Evolutionary conservation across 805 yeast species (phyloP), one percentile per base, ranked within the genome.

Genomic region (Kurtzmaniella fragi): DNA sequence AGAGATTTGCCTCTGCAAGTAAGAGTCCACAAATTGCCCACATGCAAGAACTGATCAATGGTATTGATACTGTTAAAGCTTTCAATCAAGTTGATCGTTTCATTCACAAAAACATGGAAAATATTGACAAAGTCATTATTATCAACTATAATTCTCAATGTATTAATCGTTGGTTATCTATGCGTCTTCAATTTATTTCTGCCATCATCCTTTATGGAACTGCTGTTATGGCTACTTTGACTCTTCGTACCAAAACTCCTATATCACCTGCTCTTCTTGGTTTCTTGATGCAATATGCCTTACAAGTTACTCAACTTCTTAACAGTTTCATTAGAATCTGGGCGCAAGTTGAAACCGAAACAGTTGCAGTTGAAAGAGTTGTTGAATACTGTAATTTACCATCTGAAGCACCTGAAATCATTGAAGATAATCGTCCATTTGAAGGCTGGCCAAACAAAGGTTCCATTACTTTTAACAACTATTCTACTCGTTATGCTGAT

Each of bases 401-500:
- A 25, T 59, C 73, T 3, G 82, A 73, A 53, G 73, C 73, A 31
- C 55, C 70, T 6, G 72, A 68, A 47, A 52, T 72, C 17, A 57
- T 80, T 29, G 56, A 56, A 33, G 47, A 43, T 16, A 43, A 42
- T 17, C 43, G 50, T 33, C 71, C 82, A 2, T 59, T 65, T 3
- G 54, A 57, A 1, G 49, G 62, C 11, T 90, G 96, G 95, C 96
- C 96, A 9, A 56, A 65, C 8, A 54, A 65, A 13, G 96, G 96
- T 37, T 74, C 67, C 3, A 74, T 89, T 37, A 68, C 69, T 34
- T 83, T 89, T 55, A 71, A 75, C 27, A 57, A 85, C 49, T 91
- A 88, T 58, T 78, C 88, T n/a, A 80, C 96, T 4, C 75, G 86
- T 42, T 91, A 91, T 56, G 79, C 96, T 59, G 77, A 80, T 11